Base-by-base conservation (phyloP, 306 rosid species). In the Trichosanthes truncata region DNA sequence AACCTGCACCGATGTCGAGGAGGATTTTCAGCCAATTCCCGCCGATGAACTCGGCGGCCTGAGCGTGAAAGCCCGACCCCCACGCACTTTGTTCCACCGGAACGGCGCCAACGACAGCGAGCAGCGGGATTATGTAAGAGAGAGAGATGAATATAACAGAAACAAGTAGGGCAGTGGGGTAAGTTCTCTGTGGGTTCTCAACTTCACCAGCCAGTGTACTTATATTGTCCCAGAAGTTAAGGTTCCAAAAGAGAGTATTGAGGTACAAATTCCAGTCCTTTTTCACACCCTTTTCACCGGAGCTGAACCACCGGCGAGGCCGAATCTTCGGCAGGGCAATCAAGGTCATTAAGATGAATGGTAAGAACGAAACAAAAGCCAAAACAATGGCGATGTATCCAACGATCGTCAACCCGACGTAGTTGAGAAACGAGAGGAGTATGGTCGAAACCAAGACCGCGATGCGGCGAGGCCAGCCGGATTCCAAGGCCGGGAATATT, bases 161-260 rank as follows among this genome's bases (percentile, higher is more conserved):
- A 41, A 71, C 21, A 9, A 71, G 23, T 43, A 71, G 17, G 20
- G 77, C 77, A 6, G 3, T 4, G 0, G 77, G 77, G 55, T 41
- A 71, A 9, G 77, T 40, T 43, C 21, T 71, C 21, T 43, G 77
- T 41, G 77, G 77, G 20, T 71, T 71, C 14, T 71, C 56, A 13
- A 71, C 55, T 71, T 71, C 77, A 9, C 77, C 77, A 18, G 77
- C 77, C 18, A 46, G 3, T 9, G 77, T 71, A 23, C 77, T 40
- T 13, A 40, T 29, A 13, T 78, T 78, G 43, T 78, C 80, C 71
- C 80, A 78, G 14, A 78, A 78, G 31, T 78, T 78, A 25, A 78
- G 48, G 55, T 78, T 78, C 80, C 80, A 78, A 78, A 78, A 78
- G 15, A 78, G 80, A 20, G 80, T 78, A 40, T 78, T 78, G 23